Base-by-base conservation (phyloP, 306 rosid genomes). In the Macrotyloma uniflorum region DNA sequence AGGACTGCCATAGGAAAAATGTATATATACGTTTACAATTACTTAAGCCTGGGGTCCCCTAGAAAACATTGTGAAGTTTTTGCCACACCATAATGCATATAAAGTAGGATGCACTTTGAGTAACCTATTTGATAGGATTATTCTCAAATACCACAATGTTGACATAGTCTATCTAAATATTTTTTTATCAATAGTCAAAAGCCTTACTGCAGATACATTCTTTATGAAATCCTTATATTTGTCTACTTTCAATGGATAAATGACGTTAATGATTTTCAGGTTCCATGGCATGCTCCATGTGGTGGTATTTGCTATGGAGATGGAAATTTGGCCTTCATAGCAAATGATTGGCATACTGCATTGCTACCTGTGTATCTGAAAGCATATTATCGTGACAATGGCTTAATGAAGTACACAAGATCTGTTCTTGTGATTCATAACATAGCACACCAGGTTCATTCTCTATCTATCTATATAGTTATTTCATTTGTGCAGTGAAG, bases 321-420 rank as follows among this genome's bases (percentile, higher is more conserved):
- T 84, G 99, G 98, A 71, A 96, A 96, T 90, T 85, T 96, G 88
- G 99, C 50, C 70, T 96, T 91, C 82, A 90, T 96, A 61, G 98
- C 94, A 71, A 96, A 96, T 84, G 99, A 96, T 82, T 96, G 99
- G 99, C 98, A 96, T 83, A 90, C 98, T 43, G 96, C 99, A 35
- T 78, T 96, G 88, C 85, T 96, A 43, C 99, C 99, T 2, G 97
- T 93, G 73, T 96, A 93, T 84, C 85, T 96, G 80, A 96, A 93
- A 78, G 97, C 98, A 3, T 86, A 88, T 82, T 96, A 91, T 78
- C 90, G 97, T 16, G 98, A 96, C 77, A 67, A 85, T 76, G 98
- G 97, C 77, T 72, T 96, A 70, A 96, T 96, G 99, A 42, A 1
- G 46, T 93, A 49, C 77, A 85, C 99, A 38, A 87, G 99, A 82